Conservation (phyloP, 2,329 filamentous ascomycete species). For the Cyanodermella asteris region DNA sequence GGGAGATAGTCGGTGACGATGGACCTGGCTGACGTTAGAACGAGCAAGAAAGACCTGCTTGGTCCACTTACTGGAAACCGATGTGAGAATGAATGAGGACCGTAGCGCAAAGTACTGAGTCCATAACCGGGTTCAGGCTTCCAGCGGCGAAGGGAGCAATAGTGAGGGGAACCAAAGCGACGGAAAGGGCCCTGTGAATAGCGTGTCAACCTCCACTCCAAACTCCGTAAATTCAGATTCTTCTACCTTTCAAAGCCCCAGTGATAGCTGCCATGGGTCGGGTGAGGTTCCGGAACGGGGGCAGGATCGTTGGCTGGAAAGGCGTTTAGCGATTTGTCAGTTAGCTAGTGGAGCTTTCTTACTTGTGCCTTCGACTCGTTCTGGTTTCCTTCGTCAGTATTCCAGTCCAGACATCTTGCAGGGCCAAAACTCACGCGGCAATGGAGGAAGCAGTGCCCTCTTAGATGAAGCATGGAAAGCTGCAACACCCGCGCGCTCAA, state of each 20-base stretch:
- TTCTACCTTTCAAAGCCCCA: constrained; percentile 73
- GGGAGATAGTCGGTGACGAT: constrained; percentile 86
- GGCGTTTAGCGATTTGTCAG: background rate
- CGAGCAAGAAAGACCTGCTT: background rate
- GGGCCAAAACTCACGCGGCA: constrained; percentile 6
- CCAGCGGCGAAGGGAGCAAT: constrained; percentile 82
- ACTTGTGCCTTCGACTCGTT: constrained; percentile 56
- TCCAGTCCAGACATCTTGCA: too few relatives aligned
- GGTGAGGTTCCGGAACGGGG: constrained; percentile 46
- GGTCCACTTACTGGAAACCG: constrained; percentile 52
- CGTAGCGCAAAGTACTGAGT: constrained; percentile 63
- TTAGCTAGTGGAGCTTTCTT: constrained; percentile 12
- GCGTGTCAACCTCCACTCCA: constrained; percentile 1
- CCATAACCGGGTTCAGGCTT: constrained; percentile 69
- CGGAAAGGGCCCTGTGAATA: constrained; percentile 46
- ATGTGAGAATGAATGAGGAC: constrained; percentile 87
- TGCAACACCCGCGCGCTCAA: constrained; percentile 1
- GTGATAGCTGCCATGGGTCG: constrained; percentile 87
- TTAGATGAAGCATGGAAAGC: constrained; percentile 5
- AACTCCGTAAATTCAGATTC: background rate
- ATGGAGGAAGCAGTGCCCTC: constrained; percentile 6
- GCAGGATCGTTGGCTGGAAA: constrained; percentile 64
- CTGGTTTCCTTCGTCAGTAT: too few relatives aligned
- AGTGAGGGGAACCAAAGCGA: constrained; percentile 63
- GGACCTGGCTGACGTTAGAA: constrained; percentile 24